Evolutionary conservation across 2,329 filamentous ascomycete genomes (phyloP).

Genomic region (Colletotrichum tropicale): DNA sequence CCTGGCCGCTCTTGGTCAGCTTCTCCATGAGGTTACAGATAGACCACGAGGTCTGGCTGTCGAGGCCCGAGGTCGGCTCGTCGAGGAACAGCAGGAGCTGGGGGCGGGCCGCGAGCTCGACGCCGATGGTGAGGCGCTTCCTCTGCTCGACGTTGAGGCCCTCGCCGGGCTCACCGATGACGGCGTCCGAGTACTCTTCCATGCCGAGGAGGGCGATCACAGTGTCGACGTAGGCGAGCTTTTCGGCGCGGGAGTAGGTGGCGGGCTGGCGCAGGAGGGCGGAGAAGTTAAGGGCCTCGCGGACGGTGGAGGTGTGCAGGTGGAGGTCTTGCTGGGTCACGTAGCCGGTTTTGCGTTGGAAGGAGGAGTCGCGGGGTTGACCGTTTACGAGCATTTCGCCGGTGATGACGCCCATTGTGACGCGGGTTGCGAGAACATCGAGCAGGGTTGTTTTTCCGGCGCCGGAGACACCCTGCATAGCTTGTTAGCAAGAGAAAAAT

Average conservation of each 20-base stretch:
- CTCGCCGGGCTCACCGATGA: conserved; percentile 73
- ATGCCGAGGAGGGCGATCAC: conserved; percentile 39
- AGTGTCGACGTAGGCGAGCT: conserved; percentile 30
- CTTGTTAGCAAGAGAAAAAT: conserved; percentile 36
- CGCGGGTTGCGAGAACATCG: conserved; percentile 75
- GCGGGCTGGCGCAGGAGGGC: conserved; percentile 71
- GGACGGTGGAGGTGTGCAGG: conserved; percentile 68
- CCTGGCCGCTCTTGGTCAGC: conserved; percentile 53
- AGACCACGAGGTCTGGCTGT: conserved; percentile 77
- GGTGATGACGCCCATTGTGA: conserved; percentile 74
- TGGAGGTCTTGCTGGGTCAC: conserved; percentile 77
- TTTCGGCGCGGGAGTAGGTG: conserved; percentile 44
- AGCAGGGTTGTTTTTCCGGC: conserved; percentile 80
- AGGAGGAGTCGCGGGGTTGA: conserved; percentile 64
- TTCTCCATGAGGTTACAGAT: conserved; percentile 75
- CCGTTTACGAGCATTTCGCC: conserved; percentile 76
- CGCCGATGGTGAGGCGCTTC: conserved; percentile 73
- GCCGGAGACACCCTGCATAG: conserved; percentile 59
- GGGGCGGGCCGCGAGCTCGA: conserved; percentile 78
- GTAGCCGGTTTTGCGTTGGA: conserved; percentile 74
- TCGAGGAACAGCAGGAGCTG: conserved; percentile 76
- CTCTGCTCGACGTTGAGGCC: conserved; percentile 46
- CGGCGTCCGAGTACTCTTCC: conserved; percentile 70
- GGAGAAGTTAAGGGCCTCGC: conserved; percentile 70
- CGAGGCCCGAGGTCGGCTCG: conserved; percentile 78